A percentile compares a stretch with the other conserved stretches of the same genome.
Conservation (phyloP, 1,284 basidiomycete species). For the Spongispora temasekensis region DNA sequence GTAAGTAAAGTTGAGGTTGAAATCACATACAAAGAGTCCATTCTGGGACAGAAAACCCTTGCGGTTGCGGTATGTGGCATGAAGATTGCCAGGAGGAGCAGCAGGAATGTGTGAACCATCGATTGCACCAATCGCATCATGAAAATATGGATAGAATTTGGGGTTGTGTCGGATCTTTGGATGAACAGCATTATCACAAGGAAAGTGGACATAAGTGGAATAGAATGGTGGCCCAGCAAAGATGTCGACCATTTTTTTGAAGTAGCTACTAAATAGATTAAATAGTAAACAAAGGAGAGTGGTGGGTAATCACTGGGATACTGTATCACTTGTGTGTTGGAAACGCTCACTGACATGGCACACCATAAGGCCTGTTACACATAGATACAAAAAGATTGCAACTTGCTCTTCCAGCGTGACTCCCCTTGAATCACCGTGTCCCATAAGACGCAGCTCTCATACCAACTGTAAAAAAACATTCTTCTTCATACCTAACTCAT, state of each 20-base stretch:
- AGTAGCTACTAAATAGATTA: background rate
- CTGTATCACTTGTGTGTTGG: background rate
- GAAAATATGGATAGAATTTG: constrained; percentile 5
- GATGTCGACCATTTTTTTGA: background rate
- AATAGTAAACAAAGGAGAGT: background rate
- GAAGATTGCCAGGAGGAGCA: background rate
- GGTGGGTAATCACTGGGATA: background rate
- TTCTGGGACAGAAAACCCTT: constrained; percentile 32
- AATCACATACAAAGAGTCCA: constrained; percentile 23
- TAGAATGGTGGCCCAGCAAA: background rate
- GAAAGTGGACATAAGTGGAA: background rate
- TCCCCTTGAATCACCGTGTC: background rate
- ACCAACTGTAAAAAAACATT: background rate
- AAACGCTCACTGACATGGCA: background rate
- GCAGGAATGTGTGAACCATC: constrained; percentile 4
- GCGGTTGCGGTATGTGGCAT: constrained; percentile 9
- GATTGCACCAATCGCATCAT: constrained; percentile 3
- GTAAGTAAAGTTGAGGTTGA: constrained; percentile 9
- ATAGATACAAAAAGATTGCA: background rate
- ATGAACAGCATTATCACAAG: background rate
- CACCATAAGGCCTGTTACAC: background rate
- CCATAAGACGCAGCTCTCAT: background rate
- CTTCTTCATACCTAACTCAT: background rate
- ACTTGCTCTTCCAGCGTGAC: background rate
- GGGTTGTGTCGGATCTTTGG: background rate